phyloP scores from a whole-genome alignment of 805 yeast genomes.

The Metschnikowia gruessii region DNA sequence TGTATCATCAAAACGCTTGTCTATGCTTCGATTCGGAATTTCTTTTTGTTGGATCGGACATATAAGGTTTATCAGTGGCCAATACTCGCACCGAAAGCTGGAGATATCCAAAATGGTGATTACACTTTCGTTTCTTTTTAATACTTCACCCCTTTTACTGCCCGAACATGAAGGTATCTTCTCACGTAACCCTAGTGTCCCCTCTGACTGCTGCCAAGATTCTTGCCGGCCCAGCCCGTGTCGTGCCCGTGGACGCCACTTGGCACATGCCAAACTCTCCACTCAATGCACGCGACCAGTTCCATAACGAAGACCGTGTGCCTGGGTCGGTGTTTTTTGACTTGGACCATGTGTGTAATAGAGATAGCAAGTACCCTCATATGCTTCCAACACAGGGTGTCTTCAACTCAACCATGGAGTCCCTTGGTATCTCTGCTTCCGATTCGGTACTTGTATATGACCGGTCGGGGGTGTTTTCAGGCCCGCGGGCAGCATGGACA shows the following conservation, averaged over 20 bases:
- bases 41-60: too few relatives aligned
- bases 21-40: too few relatives aligned
- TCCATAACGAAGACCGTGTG: constrained; percentile 50
- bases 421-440: constrained; percentile 51
- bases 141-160: too few relatives aligned
- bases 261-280: constrained; percentile 88
- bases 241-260: constrained; percentile 76
- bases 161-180: neutral
- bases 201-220: constrained; percentile 7
- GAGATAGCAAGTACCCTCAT: constrained; percentile 70
- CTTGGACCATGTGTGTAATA: constrained; percentile 27
- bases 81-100: too few relatives aligned
- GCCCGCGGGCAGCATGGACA: constrained; percentile 94
- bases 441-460: constrained; percentile 82
- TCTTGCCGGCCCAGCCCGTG: constrained; percentile 16
- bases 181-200: constrained; percentile 1
- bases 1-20: too few relatives aligned
- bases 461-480: constrained; percentile 76
- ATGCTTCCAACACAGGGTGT: constrained; percentile 70
- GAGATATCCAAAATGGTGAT: too few relatives aligned
- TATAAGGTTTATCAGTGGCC: too few relatives aligned
- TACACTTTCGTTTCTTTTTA: too few relatives aligned
- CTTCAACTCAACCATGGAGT: constrained; percentile 52
- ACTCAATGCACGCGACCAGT: constrained; percentile 58
- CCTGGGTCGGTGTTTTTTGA: constrained; percentile 18